Conservation (phyloP, 805 yeast genomes). For the Wickerhamiella azymoides region DNA sequence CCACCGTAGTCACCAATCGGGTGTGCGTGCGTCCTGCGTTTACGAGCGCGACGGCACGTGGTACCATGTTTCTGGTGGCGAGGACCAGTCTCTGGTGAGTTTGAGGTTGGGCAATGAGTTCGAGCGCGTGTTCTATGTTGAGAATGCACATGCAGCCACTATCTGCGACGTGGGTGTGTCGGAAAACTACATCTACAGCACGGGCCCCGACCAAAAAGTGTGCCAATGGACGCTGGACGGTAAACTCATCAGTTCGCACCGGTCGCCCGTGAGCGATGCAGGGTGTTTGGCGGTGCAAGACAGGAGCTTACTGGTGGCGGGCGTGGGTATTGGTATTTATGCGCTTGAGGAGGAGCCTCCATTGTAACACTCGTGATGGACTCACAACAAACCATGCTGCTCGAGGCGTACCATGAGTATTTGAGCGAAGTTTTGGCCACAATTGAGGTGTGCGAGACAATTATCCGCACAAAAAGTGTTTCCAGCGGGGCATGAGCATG, state of each 20-base stretch:
- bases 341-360: not conserved
- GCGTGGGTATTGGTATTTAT: slow-evolving; percentile 15
- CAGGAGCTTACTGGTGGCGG: slow-evolving; percentile 10
- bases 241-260: slow-evolving; percentile 29
- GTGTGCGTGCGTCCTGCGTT: slow-evolving; percentile 50
- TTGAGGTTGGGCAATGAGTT: slow-evolving; percentile 23
- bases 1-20: slow-evolving; percentile 66
- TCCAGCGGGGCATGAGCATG: no score
- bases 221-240: slow-evolving; percentile 44
- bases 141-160: slow-evolving; percentile 72
- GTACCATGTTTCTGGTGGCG: slow-evolving; percentile 69
- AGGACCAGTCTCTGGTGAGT: slow-evolving; percentile 62
- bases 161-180: slow-evolving; percentile 46
- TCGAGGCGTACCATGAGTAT: not conserved
- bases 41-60: slow-evolving; percentile 10
- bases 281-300: slow-evolving; percentile 41
- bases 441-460: not conserved
- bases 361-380: not conserved
- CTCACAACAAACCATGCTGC: not conserved
- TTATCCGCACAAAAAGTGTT: no score
- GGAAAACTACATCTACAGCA: slow-evolving; percentile 31
- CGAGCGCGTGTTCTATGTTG: slow-evolving; percentile 22
- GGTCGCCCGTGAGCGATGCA: slow-evolving; percentile 83
- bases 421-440: not conserved
- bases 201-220: slow-evolving; percentile 75